Base-by-base conservation (phyloP, 352 stramenopile genomes). In the Lagenidium giganteum region DNA sequence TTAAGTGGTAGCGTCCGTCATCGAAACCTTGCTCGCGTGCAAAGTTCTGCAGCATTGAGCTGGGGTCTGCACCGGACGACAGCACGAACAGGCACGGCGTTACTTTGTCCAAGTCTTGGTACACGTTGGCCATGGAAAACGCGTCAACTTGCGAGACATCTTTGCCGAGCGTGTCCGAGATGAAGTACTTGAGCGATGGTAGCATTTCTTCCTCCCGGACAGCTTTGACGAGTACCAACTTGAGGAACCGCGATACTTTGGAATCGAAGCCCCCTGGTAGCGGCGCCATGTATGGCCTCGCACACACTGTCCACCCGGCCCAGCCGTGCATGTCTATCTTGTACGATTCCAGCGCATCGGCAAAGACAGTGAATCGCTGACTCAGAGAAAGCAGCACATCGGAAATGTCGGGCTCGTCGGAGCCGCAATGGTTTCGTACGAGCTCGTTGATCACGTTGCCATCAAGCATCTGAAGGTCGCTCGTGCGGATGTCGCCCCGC, bases 31-130 rank as follows among this genome's bases (percentile, higher is more conserved):
- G 56, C 28, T 68, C 60, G 18, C 35, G 42, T 3, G 73, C 72
- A 49, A 79, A 79, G 0, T 44, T 52, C 13, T 67, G 47, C 17
- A 87, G 30, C 5, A 61, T 44, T 27, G 54, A 52, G 12, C 61
- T 61, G 1, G 74, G 73, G 23, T 87, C 74, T 4, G 74, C 63
- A 2, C 74, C 74, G 1, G 73, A 53, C 8, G 73, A 87, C 20
- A 87, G 51, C 24, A 87, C 64, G 46, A 87, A 84, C 24, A 87
- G 27, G 9, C 67, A 82, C 1, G 74, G 74, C 8, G 70, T 85
- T 5, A 54, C 47, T 17, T 61, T 68, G 29, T 71, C 59, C 23
- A 78, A 57, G 32, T 85, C 70, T 22, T 36, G 34, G 39, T 61
- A 79, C 3, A 77, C 30, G 8, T 75, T 70, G 11, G n/a, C 32